Conservation (phyloP, 129 eudicot species). For the Flaveria sonorensis region DNA sequence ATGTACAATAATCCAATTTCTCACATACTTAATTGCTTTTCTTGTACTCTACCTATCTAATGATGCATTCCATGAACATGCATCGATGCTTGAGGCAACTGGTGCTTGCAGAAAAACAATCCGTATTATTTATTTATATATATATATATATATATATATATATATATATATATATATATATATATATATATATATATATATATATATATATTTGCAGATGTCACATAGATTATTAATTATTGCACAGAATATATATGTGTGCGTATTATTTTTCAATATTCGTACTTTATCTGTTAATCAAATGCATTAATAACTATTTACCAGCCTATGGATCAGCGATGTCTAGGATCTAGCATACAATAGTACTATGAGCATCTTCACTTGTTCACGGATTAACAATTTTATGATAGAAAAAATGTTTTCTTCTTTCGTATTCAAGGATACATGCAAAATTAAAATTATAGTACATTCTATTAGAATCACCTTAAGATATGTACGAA, state of each 20-base stretch:
- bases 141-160: too few species aligned
- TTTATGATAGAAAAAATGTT: background rate
- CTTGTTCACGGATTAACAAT: slow-evolving; percentile 21
- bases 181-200: too few species aligned
- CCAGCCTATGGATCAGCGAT: slow-evolving; percentile 72
- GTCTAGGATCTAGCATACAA: slow-evolving; percentile 61
- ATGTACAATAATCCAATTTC: too few species aligned
- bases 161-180: too few species aligned
- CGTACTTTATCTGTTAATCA: slow-evolving; percentile 30
- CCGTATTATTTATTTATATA: background rate
- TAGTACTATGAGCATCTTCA: slow-evolving; percentile 45
- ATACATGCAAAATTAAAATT: background rate
- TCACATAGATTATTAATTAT: slow-evolving; percentile 4
- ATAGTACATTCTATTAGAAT: background rate
- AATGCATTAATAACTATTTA: slow-evolving; percentile 14
- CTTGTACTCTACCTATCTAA: background rate
- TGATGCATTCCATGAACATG: slow-evolving; percentile 34
- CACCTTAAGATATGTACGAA: background rate
- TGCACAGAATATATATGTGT: background rate
- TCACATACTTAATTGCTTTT: background rate
- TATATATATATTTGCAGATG: slow-evolving; percentile 21
- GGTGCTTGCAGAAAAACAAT: slow-evolving; percentile 31
- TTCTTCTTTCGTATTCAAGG: background rate
- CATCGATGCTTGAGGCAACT: slow-evolving; percentile 34
- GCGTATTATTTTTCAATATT: background rate